Conservation (phyloP, 495 filamentous ascomycete genomes). For the Paragyromitra xinjiangensis region DNA sequence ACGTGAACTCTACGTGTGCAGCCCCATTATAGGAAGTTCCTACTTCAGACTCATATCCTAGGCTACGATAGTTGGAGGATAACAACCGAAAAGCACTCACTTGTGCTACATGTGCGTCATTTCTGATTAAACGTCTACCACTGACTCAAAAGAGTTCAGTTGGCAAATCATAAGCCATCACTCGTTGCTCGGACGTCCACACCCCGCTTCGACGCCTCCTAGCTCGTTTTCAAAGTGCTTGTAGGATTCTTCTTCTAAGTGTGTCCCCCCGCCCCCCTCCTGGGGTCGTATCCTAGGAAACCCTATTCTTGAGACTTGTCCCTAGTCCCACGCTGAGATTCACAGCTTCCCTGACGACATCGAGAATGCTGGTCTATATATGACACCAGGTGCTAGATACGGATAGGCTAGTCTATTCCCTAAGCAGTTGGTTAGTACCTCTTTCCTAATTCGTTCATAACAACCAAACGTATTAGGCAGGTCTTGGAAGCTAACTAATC, state of each 20-base stretch:
- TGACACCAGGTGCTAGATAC: too few relatives aligned
- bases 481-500: too few relatives aligned
- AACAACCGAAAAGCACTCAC: conserved; percentile 1
- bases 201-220: not conserved
- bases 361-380: too few relatives aligned
- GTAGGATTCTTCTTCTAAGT: not conserved
- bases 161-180: conserved; percentile 4
- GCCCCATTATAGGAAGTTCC: not conserved
- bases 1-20: not conserved
- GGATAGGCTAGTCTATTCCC: too few relatives aligned
- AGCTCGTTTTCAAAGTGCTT: not conserved
- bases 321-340: too few relatives aligned
- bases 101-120: not conserved
- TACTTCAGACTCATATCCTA: not conserved
- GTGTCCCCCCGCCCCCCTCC: too few relatives aligned
- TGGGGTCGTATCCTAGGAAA: too few relatives aligned
- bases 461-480: too few relatives aligned
- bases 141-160: not conserved
- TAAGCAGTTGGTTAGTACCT: too few relatives aligned
- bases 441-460: too few relatives aligned
- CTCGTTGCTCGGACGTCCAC: not conserved
- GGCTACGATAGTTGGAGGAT: not conserved
- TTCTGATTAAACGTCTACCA: not conserved
- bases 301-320: too few relatives aligned
- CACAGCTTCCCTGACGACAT: too few relatives aligned